Conservation (phyloP, 2,329 filamentous ascomycete species). For the Uncinocarpus reesii region DNA sequence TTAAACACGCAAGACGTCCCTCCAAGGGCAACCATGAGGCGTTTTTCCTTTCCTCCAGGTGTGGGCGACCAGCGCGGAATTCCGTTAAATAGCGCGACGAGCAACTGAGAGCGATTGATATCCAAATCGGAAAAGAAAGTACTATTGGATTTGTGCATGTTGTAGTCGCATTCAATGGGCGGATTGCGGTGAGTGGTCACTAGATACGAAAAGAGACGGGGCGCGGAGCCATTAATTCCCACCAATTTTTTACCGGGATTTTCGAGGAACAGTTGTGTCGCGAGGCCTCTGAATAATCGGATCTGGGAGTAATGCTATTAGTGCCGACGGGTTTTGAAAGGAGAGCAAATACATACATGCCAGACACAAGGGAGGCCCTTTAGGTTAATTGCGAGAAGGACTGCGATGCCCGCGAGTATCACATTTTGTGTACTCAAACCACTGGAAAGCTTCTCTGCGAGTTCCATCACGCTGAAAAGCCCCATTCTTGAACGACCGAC, state of each 20-base stretch:
- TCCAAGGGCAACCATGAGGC: conserved; percentile 52
- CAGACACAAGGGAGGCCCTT: conserved; percentile 6
- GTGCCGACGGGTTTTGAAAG: not conserved
- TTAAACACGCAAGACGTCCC: conserved; percentile 58
- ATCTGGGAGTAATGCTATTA: not conserved
- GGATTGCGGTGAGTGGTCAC: conserved; percentile 9
- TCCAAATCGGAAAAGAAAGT: conserved; percentile 20
- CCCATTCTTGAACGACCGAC: no score
- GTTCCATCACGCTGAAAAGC: not conserved
- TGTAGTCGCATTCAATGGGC: conserved; percentile 18
- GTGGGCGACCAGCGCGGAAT: conserved; percentile 5
- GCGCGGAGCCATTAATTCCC: not conserved
- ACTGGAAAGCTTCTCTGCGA: not conserved
- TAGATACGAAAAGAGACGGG: conserved; percentile 6
- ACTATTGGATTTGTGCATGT: conserved; percentile 19
- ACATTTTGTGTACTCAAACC: not conserved
- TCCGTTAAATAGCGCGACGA: conserved; percentile 7
- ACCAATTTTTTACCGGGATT: not conserved
- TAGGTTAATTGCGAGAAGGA: not conserved
- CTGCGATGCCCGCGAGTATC: not conserved
- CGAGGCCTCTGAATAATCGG: conserved; percentile 8
- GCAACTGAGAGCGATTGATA: conserved; percentile 16
- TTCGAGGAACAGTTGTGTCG: not conserved
- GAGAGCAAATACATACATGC: conserved; percentile 5
- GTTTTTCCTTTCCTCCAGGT: not conserved